These are phyloP conservation scores for Zancudomyces culisetae DNA, from an alignment of 371 early-diverging fungal genomes.

Conservation along the genomic window DNA sequence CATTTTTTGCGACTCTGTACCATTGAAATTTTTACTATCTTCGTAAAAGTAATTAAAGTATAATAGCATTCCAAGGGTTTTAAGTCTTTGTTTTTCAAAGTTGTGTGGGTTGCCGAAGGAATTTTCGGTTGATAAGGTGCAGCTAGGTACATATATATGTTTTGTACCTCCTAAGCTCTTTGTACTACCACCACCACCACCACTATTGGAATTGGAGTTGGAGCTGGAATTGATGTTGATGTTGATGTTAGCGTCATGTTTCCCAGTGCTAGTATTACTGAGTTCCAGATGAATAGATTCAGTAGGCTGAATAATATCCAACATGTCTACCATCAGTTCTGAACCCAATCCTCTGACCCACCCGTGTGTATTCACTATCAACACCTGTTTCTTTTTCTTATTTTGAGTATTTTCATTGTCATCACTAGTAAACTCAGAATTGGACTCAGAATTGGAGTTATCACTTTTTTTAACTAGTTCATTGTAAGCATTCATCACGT, in stretches of 20 bases:
- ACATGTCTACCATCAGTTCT: conserved; percentile 15
- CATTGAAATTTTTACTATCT: background rate
- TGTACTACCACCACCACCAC: too few relatives aligned
- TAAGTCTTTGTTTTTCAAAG: background rate
- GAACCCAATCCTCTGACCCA: conserved; percentile 34
- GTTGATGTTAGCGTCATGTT: too few relatives aligned
- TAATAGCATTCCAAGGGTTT: background rate
- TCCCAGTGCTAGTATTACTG: background rate
- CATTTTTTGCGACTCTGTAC: too few relatives aligned
- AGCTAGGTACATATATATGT: too few relatives aligned
- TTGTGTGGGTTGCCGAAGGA: too few relatives aligned
- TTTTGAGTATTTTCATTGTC: background rate
- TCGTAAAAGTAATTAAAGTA: background rate
- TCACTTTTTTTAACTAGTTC: background rate
- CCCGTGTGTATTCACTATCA: conserved; percentile 40
- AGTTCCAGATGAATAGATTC: background rate
- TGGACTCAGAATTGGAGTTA: background rate
- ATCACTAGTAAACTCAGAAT: background rate
- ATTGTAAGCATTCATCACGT: conserved; percentile 16
- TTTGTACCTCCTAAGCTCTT: too few relatives aligned
- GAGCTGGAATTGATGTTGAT: too few relatives aligned
- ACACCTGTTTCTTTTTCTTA: background rate
- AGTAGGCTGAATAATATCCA: conserved; percentile 7
- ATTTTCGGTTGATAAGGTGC: too few relatives aligned
- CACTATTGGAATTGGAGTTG: too few relatives aligned